phyloP scores from a whole-genome alignment of 441 rosid species.

The Rhodomyrtus psidioides region DNA sequence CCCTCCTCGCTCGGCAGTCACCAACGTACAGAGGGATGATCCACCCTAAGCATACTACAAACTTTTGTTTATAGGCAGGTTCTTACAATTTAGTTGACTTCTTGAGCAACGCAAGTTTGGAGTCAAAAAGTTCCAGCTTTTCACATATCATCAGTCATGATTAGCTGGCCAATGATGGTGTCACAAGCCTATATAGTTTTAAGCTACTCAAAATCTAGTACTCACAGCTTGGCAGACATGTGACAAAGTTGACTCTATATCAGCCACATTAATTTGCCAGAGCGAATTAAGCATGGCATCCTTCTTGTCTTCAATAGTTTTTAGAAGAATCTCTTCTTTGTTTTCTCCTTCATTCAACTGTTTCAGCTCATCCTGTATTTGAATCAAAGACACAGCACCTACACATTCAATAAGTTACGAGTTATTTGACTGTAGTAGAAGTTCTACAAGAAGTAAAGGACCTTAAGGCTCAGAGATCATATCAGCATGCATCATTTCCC shows the following conservation, averaged over 20 bases:
- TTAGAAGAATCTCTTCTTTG: constrained; percentile 60
- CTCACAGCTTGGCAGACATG: constrained; percentile 77
- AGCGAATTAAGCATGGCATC: constrained; percentile 87
- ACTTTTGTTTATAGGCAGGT: background rate
- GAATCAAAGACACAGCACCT: constrained; percentile 89
- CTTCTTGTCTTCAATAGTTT: constrained; percentile 66
- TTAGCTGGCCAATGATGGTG: background rate
- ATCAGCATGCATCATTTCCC: background rate
- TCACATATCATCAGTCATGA: background rate
- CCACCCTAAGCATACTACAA: background rate
- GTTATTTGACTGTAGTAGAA: background rate
- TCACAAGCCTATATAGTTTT: background rate
- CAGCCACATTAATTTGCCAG: constrained; percentile 87
- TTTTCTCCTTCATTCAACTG: constrained; percentile 50
- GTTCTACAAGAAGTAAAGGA: background rate
- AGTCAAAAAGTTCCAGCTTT: background rate
- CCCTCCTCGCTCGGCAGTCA: background rate
- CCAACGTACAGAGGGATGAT: background rate
- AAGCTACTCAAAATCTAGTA: constrained; percentile 6
- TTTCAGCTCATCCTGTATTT: constrained; percentile 76
- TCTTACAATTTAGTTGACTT: background rate
- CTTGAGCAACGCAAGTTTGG: background rate
- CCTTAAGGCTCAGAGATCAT: background rate
- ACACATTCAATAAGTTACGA: constrained; percentile 2
- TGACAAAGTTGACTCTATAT: constrained; percentile 83